Evolutionary conservation across 208 protist species (phyloP).

Genomic region (Leishmania arabica): DNA sequence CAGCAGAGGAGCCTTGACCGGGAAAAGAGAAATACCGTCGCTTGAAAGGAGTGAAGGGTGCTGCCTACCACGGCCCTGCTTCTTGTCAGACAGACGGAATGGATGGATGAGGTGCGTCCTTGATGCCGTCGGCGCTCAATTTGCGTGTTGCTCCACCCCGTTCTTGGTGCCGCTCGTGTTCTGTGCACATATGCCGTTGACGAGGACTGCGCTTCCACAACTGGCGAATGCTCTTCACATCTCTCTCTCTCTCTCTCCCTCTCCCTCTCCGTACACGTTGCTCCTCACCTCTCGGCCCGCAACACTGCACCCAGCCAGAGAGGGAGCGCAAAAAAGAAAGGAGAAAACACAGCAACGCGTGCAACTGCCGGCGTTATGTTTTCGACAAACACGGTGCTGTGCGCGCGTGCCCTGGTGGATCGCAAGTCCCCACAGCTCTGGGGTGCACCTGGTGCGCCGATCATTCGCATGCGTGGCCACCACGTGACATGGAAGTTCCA

Average conservation of each 20-base stretch:
- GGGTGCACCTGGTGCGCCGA: constrained; percentile 84
- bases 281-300: not conserved
- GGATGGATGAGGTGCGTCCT: not conserved
- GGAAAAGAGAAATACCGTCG: not conserved
- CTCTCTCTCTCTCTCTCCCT: not conserved
- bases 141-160: not conserved
- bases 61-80: not conserved
- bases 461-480: constrained; percentile 88
- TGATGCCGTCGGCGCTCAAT: not conserved
- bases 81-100: not conserved
- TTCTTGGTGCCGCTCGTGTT: not conserved
- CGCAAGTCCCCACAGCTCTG: constrained; percentile 74
- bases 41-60: not conserved
- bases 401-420: constrained; percentile 60
- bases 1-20: not conserved
- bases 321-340: not conserved
- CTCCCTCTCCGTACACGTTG: not conserved
- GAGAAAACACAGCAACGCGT: not conserved
- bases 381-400: constrained; percentile 13
- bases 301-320: not conserved
- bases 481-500: constrained; percentile 90
- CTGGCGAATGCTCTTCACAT: not conserved
- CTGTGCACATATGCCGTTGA: not conserved
- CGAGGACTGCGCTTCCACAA: not conserved
- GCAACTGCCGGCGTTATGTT: constrained; percentile 12